phyloP scores from a whole-genome alignment of 805 yeast species.

The Cyberlindnera samutprakarnensis region DNA sequence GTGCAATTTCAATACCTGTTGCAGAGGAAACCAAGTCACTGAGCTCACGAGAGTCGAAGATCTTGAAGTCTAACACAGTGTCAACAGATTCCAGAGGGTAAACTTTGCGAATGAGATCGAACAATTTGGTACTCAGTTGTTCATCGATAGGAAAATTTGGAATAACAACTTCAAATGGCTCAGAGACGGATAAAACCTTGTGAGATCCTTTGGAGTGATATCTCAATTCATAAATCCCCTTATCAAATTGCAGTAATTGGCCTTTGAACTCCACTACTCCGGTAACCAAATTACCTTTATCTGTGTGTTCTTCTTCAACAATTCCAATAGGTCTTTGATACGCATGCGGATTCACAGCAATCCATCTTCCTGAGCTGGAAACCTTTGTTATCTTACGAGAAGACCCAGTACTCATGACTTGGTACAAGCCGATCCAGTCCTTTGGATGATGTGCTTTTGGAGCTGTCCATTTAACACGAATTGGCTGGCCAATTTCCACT shows the following conservation, averaged over 20 bases:
- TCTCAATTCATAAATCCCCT: slow-evolving; percentile 68
- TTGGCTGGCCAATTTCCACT: slow-evolving; percentile 41
- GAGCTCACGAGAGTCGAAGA: slow-evolving; percentile 15
- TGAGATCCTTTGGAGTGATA: slow-evolving; percentile 63
- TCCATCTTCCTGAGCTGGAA: slow-evolving; percentile 66
- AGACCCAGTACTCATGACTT: slow-evolving; percentile 49
- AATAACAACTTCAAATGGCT: slow-evolving; percentile 54
- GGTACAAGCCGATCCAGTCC: slow-evolving; percentile 78
- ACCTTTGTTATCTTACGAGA: slow-evolving; percentile 48
- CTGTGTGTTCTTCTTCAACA: slow-evolving; percentile 4
- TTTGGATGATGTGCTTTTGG: slow-evolving; percentile 39
- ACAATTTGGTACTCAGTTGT: slow-evolving; percentile 25
- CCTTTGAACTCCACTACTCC: slow-evolving; percentile 46
- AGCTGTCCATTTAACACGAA: slow-evolving; percentile 46
- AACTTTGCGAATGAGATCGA: slow-evolving; percentile 15
- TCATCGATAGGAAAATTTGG: slow-evolving; percentile 29
- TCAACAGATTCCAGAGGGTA: slow-evolving; percentile 13
- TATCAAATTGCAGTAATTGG: slow-evolving; percentile 49
- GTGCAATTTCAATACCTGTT: slow-evolving; percentile 28
- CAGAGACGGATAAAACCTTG: slow-evolving; percentile 57
- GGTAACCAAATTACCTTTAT: slow-evolving; percentile 16
- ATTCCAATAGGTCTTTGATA: slow-evolving; percentile 23
- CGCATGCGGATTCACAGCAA: slow-evolving; percentile 31
- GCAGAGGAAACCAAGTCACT: slow-evolving; percentile 26
- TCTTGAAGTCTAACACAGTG: slow-evolving; percentile 20